These are phyloP conservation scores for Chrysoporthe deuterocubensis DNA, from an alignment of 2,329 filamentous ascomycete genomes.

Conservation along the genomic window DNA sequence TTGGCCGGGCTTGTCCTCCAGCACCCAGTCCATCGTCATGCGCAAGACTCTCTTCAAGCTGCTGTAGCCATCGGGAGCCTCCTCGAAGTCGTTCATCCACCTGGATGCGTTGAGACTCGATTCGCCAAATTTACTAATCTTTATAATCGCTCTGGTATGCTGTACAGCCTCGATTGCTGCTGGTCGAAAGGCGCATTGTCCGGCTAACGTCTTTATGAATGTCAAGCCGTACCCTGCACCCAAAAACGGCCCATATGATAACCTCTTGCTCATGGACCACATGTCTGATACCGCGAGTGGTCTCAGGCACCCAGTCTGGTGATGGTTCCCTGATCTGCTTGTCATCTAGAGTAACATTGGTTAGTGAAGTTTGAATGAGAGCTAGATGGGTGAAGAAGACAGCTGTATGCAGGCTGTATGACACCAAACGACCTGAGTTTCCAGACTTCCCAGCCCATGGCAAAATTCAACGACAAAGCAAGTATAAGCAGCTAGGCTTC, in stretches of 20 bases:
- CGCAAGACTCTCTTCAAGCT: too few relatives aligned
- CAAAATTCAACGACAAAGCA: too few relatives aligned
- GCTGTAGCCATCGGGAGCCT: too few relatives aligned
- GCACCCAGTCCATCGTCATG: background rate
- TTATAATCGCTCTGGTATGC: background rate
- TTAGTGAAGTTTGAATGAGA: too few relatives aligned
- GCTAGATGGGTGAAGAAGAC: too few relatives aligned
- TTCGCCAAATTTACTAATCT: too few relatives aligned
- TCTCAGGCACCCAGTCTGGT: background rate
- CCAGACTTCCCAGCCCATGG: too few relatives aligned
- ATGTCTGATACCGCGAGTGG: background rate
- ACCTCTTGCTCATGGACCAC: background rate
- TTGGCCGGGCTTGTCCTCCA: background rate
- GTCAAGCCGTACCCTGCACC: background rate
- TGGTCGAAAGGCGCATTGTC: background rate
- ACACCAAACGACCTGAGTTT: too few relatives aligned
- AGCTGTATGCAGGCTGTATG: too few relatives aligned
- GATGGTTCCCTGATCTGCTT: slow-evolving; percentile 9
- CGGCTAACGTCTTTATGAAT: background rate
- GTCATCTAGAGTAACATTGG: slow-evolving; percentile 9
- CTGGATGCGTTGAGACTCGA: too few relatives aligned
- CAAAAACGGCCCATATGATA: background rate
- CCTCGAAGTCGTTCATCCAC: too few relatives aligned
- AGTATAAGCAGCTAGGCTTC: too few relatives aligned
- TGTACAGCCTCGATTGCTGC: background rate